A percentile compares a stretch with the other conserved stretches of the same genome.
Conservation (phyloP, 192 early-diverging fungal genomes). For the Podila epigama region DNA sequence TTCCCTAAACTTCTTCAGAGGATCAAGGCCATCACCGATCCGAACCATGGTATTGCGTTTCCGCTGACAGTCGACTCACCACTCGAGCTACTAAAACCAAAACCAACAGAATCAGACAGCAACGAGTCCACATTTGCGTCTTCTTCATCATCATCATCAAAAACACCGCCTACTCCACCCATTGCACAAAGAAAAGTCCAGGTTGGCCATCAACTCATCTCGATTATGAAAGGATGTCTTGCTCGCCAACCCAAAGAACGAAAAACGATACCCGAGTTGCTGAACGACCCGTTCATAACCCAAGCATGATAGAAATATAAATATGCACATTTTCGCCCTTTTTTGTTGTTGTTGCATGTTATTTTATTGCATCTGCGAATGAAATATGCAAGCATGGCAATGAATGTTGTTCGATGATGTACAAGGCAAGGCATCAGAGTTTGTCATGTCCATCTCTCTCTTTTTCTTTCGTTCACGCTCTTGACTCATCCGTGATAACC, state of each 20-base stretch:
- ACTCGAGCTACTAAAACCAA: constrained; percentile 1
- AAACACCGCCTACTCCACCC: background rate
- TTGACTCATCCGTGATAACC: constrained; percentile 1
- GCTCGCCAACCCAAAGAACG: constrained; percentile 69
- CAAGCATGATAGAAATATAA: too few species aligned
- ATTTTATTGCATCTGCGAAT: background rate
- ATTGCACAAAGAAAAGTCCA: background rate
- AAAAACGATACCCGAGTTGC: constrained; percentile 71
- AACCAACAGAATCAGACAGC: background rate
- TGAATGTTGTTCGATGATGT: background rate
- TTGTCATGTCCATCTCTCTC: background rate
- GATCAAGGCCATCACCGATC: constrained; percentile 75
- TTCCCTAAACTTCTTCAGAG: constrained; percentile 69
- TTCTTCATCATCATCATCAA: background rate
- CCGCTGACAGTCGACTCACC: constrained; percentile 37
- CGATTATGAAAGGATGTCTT: constrained; percentile 75
- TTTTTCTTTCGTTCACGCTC: background rate
- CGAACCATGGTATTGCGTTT: constrained; percentile 71
- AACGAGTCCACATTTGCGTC: background rate
- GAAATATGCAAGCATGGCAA: background rate
- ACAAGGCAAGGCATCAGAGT: background rate
- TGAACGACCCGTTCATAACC: constrained; percentile 67
- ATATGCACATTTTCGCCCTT: too few species aligned
- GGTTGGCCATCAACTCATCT: constrained; percentile 61
- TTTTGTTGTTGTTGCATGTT: too few species aligned